Conservation (phyloP, 2,329 filamentous ascomycete species). For the Lasiodiplodia sp. region DNA sequence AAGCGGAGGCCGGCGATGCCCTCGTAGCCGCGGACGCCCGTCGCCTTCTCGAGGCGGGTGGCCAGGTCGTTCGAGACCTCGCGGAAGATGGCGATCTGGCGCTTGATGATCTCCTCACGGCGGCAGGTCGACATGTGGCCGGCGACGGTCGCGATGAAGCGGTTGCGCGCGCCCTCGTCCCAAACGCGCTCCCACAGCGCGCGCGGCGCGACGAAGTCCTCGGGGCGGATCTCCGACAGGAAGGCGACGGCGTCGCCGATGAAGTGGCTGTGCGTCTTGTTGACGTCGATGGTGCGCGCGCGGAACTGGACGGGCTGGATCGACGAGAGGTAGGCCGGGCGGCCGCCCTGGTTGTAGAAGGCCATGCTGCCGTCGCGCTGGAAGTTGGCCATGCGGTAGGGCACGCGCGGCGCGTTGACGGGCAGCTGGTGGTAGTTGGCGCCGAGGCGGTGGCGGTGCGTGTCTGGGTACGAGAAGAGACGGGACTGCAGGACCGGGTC, state of each 20-base stretch:
- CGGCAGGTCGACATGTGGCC: conserved; percentile 68
- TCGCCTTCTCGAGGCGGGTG: conserved; percentile 66
- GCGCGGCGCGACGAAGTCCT: conserved; percentile 64
- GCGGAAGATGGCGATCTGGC: conserved; percentile 70
- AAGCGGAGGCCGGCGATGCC: conserved; percentile 64
- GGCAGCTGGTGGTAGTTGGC: conserved; percentile 67
- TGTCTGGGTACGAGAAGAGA: conserved; percentile 75
- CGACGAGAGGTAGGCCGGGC: conserved; percentile 64
- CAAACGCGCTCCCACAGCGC: conserved; percentile 68
- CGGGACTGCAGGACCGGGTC: conserved; percentile 74
- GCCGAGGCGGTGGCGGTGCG: conserved; percentile 64
- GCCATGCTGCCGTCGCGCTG: conserved; percentile 77
- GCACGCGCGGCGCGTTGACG: conserved; percentile 60
- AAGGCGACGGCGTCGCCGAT: conserved; percentile 57
- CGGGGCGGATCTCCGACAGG: conserved; percentile 59
- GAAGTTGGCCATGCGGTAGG: conserved; percentile 68
- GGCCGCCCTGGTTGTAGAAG: conserved; percentile 68
- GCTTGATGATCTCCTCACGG: conserved; percentile 67
- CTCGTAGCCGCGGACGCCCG: conserved; percentile 66
- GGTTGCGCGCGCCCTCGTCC: conserved; percentile 63
- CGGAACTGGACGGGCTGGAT: conserved; percentile 60
- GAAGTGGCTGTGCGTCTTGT: conserved; percentile 61
- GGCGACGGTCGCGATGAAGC: conserved; percentile 66
- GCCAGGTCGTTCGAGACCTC: conserved; percentile 68
- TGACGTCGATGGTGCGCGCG: conserved; percentile 54